These are phyloP conservation scores for Ascosphaera aggregata DNA, from an alignment of 2,329 filamentous ascomycete species.

Conservation along the genomic window DNA sequence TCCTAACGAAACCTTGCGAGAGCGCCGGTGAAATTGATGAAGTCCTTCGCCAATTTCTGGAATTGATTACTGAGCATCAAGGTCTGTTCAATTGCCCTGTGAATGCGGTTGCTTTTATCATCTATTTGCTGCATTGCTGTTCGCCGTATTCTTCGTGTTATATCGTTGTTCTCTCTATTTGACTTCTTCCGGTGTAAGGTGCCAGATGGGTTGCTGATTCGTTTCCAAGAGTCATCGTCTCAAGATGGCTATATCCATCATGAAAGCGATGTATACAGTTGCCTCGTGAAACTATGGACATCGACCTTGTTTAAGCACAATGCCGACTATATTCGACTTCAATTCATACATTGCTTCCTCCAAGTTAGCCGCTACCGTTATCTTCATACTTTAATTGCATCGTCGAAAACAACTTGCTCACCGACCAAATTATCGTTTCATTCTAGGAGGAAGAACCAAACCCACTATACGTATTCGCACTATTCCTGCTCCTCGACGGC, in stretches of 20 bases:
- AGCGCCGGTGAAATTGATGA: constrained; percentile 56
- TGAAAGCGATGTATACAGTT: constrained; percentile 59
- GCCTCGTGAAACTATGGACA: constrained; percentile 54
- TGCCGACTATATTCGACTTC: constrained; percentile 67
- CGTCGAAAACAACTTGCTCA: too few species aligned
- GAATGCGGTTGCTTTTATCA: too few species aligned
- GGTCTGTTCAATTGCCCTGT: too few species aligned
- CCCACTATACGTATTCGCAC: constrained; percentile 60
- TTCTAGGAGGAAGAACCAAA: constrained; percentile 58
- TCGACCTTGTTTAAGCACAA: constrained; percentile 53
- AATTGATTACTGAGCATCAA: constrained; percentile 51
- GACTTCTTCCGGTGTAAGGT: too few species aligned
- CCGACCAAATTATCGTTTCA: background rate
- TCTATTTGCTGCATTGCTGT: too few species aligned
- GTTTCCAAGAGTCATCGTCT: too few species aligned
- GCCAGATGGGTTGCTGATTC: too few species aligned
- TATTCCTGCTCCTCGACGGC: constrained; percentile 72
- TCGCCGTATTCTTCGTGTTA: too few species aligned
- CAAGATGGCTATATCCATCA: constrained; percentile 46
- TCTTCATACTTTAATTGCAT: too few species aligned
- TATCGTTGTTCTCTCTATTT: too few species aligned
- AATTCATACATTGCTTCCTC: constrained; percentile 77
- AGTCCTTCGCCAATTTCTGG: constrained; percentile 60
- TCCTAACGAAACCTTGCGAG: constrained; percentile 34
- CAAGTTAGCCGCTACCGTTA: constrained; percentile 26